Percentiles rank a stretch among this genome's conserved stretches.
phyloP scores from a whole-genome alignment of 768 basidiomycete genomes.

The Lentinula lateritia region DNA sequence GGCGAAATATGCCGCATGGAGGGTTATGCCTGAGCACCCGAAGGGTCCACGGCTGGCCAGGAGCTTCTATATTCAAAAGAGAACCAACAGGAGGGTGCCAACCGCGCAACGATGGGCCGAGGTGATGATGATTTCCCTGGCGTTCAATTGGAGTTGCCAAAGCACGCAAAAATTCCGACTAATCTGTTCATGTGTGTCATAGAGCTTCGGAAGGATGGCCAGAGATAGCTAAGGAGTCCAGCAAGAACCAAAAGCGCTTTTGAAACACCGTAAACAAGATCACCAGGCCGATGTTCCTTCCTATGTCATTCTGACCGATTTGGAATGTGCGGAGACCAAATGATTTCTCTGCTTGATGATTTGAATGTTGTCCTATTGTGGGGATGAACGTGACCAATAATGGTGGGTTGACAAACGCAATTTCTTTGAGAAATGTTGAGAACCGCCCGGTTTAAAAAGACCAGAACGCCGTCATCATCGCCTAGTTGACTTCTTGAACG shows the following conservation, averaged over 20 bases:
- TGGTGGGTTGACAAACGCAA: not conserved
- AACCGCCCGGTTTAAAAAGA: not conserved
- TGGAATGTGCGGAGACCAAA: not conserved
- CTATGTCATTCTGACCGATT: not conserved
- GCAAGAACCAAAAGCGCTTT: not conserved
- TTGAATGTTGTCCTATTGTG: not conserved
- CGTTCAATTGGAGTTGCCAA: not conserved
- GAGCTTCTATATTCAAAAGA: not conserved
- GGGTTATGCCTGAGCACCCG: not conserved
- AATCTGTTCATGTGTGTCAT: not conserved
- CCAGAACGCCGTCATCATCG: not conserved
- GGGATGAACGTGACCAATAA: not conserved
- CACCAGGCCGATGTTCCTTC: not conserved
- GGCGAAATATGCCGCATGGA: not conserved
- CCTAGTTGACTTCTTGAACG: not conserved
- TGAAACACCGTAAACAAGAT: not conserved
- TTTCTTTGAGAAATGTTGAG: conserved; percentile 3
- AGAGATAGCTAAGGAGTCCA: not conserved
- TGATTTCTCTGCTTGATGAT: not conserved
- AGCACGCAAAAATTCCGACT: not conserved
- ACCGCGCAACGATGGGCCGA: not conserved
- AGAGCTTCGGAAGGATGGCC: not conserved
- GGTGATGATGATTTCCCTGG: too few species aligned
- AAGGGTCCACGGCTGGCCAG: not conserved
- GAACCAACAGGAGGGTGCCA: not conserved